Base-by-base conservation (phyloP, 768 basidiomycete species). In the Pleurotus tuber-regium region DNA sequence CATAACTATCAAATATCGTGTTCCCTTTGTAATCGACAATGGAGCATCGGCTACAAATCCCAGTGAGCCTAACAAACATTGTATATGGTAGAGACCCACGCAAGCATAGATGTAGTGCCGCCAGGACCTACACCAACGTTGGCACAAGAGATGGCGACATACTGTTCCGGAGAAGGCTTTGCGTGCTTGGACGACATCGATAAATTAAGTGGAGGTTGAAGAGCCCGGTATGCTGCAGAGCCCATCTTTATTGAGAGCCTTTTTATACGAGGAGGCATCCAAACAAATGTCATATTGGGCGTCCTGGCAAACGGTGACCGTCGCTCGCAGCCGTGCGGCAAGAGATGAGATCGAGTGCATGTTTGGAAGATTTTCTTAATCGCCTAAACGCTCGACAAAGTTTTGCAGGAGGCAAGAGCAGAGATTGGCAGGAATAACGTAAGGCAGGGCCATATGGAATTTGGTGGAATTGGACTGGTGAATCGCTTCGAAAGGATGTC, bases 61-160 rank as follows among this genome's bases (percentile, higher is more conserved):
- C 43, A 24, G 12, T 16, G 35, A 29, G 28, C 46, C 36, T 28
- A 30, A 53, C 7, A 50, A 23, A 39, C 23, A 35, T 44, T 30
- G 21, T 18, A 19, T 9, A 38, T 10, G 50, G 26, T 48, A 47
- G 29, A 11, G 36, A 76, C 85, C 56, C 70, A 90, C 89, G 88
- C 89, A 29, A 92, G 73, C 83, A 92, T 87, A 31, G 84, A 79
- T 1, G 89, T 92, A 12, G 85, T 85, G 5, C 89, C 89, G 2
- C 89, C 88, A 14, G 86, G 84, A 24, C 88, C 88, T 30, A 87
- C 84, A 10, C 89, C 89, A n/a, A 90, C 84, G 56, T 82, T 83
- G 44, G 74, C 71, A 56, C 83, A 88, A 12, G 86, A 79, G 36
- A 90, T 64, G 5, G 83, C 76, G 36, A 86, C 64, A 55, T 83